Percentiles rank a stretch among this genome's conserved stretches.
These are phyloP conservation scores for Chenopodium album DNA, from an alignment of 148 eudicot species.

Conservation along the genomic window DNA sequence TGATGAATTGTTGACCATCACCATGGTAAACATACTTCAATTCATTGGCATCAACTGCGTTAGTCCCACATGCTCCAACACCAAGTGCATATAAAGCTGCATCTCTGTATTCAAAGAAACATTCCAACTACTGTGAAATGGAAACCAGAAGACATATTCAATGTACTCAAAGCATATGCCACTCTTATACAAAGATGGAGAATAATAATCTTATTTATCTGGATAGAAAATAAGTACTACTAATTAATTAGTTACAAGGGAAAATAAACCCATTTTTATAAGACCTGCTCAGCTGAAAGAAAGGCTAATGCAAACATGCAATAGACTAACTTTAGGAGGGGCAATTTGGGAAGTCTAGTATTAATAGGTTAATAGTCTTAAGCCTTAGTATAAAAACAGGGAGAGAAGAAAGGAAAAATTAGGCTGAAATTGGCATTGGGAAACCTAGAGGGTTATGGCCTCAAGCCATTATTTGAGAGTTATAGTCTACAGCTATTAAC, in stretches of 20 bases:
- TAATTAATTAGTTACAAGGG: background rate
- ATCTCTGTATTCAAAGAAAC: constrained; percentile 52
- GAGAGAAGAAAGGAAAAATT: no score
- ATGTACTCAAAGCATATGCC: background rate
- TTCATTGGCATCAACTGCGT: constrained; percentile 73
- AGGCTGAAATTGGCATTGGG: no score
- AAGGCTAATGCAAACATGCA: background rate
- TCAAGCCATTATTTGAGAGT: no score
- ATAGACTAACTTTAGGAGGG: no score
- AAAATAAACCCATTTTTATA: background rate
- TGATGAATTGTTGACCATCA: constrained; percentile 73
- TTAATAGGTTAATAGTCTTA: no score
- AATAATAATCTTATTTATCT: no score
- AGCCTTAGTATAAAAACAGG: no score
- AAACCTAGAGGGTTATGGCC: no score
- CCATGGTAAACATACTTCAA: constrained; percentile 86
- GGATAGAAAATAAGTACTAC: background rate
- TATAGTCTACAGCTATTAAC: no score
- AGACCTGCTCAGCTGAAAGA: background rate
- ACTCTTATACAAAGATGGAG: no score
- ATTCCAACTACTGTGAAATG: background rate
- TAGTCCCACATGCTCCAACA: constrained; percentile 79
- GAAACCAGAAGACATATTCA: background rate
- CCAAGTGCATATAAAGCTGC: constrained; percentile 89
- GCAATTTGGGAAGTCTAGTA: no score